Percentiles rank a stretch among this genome's conserved stretches.
Conservation (phyloP, 768 basidiomycete genomes). For the Mycena vitilis region DNA sequence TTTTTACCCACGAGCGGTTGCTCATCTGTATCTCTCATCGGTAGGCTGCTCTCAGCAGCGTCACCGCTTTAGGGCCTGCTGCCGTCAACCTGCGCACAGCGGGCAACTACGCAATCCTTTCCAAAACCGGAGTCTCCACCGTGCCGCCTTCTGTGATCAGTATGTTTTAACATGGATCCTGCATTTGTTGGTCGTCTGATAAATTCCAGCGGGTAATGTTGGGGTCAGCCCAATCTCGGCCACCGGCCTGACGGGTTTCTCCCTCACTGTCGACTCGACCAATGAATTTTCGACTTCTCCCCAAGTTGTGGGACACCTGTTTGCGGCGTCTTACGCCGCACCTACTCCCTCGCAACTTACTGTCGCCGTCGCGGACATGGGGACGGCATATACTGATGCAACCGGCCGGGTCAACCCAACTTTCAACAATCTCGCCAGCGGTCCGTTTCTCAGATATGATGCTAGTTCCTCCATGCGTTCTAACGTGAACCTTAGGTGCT, state of each 20-base stretch:
- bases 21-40: not conserved
- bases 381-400: constrained; percentile 6
- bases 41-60: not conserved
- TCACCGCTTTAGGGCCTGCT: constrained; percentile 3
- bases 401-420: constrained; percentile 1
- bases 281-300: not conserved
- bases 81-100: constrained; percentile 9
- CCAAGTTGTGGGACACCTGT: not conserved
- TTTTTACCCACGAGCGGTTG: not conserved
- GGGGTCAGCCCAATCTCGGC: not conserved
- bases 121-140: constrained; percentile 1
- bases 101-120: constrained; percentile 5
- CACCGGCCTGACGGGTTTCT: not conserved
- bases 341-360: constrained; percentile 8
- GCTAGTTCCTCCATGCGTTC: no score
- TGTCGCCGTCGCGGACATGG: constrained; percentile 6
- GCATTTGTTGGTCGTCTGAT: not conserved
- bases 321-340: not conserved
- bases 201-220: not conserved
- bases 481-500: not conserved
- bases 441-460: not conserved
- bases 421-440: not conserved
- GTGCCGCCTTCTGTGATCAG: constrained; percentile 1
- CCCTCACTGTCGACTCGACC: not conserved
- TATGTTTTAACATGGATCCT: not conserved